These are phyloP conservation scores for Phytopythium montanum DNA, from an alignment of 352 stramenopile genomes.

Conservation along the genomic window DNA sequence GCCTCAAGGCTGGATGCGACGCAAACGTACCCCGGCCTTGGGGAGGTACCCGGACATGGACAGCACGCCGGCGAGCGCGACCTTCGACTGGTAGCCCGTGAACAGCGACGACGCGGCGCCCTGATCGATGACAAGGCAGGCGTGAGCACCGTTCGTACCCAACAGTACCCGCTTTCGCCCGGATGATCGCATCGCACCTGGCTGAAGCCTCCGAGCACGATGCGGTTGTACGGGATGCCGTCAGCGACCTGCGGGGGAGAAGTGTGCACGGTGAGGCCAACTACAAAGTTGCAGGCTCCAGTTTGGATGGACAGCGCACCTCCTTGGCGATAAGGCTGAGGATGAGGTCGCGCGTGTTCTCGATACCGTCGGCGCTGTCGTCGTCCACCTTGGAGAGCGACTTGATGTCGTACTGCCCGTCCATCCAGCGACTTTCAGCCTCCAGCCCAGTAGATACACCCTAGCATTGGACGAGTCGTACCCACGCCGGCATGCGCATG, in stretches of 20 bases:
- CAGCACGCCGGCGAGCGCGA: slow-evolving; percentile 58
- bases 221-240: slow-evolving; percentile 84
- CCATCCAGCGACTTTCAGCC: not conserved
- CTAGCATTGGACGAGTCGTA: slow-evolving; percentile 11
- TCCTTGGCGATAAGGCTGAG: slow-evolving; percentile 81
- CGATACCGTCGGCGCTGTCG: slow-evolving; percentile 89
- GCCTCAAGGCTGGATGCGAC: not conserved
- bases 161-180: not conserved
- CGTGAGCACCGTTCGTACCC: not conserved
- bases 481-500: slow-evolving; percentile 92
- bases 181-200: slow-evolving; percentile 44
- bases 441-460: not conserved
- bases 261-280: not conserved
- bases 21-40: slow-evolving; percentile 39
- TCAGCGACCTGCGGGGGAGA: slow-evolving; percentile 16
- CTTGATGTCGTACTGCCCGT: slow-evolving; percentile 90
- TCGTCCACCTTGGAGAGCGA: slow-evolving; percentile 84
- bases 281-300: too few relatives aligned
- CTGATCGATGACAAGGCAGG: slow-evolving; percentile 12
- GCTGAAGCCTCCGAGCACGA: slow-evolving; percentile 94
- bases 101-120: slow-evolving; percentile 89
- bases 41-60: slow-evolving; percentile 76
- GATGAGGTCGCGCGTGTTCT: slow-evolving; percentile 70
- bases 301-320: slow-evolving; percentile 8
- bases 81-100: slow-evolving; percentile 67